Percentiles rank a stretch among this genome's conserved stretches.
Conservation (phyloP, 192 early-diverging fungal genomes). For the Chytriomyces sp. region DNA sequence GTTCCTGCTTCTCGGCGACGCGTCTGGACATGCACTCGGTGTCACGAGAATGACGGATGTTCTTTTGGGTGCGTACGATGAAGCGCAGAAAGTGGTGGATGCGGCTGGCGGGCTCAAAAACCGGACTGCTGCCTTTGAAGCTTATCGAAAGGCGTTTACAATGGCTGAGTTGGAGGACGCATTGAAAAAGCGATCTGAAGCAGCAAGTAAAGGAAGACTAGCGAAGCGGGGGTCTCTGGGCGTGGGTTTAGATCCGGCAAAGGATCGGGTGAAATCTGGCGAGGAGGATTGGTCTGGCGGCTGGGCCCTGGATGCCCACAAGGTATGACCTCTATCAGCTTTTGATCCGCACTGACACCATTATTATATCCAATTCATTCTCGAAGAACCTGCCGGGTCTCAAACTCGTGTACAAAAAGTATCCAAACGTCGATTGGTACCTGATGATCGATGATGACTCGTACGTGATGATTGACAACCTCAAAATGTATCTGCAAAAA, state of each 20-base stretch:
- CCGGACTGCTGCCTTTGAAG: too few relatives aligned
- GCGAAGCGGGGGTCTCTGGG: neutral
- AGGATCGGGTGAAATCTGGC: neutral
- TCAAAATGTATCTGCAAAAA: conserved; percentile 34
- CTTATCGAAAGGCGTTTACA: too few relatives aligned
- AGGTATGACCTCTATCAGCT: too few relatives aligned
- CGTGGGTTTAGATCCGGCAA: neutral
- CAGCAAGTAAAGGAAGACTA: neutral
- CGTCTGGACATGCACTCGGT: conserved; percentile 44
- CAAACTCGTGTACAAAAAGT: conserved; percentile 45
- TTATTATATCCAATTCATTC: neutral
- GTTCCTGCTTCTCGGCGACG: conserved; percentile 57
- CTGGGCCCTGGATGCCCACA: neutral
- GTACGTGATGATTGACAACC: conserved; percentile 58
- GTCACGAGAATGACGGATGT: conserved; percentile 38
- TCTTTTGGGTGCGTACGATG: neutral
- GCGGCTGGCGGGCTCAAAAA: neutral
- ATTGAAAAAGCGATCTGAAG: neutral
- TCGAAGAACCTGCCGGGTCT: conserved; percentile 52
- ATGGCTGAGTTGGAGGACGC: too few relatives aligned
- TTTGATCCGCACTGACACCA: too few relatives aligned
- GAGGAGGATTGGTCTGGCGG: neutral
- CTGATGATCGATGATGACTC: conserved; percentile 69
- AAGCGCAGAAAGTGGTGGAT: neutral
- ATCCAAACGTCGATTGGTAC: conserved; percentile 62